A percentile compares a stretch with the other conserved stretches of the same genome.
Evolutionary conservation across 495 filamentous ascomycete genomes (phyloP).

Genomic region (Neurospora discreta): DNA sequence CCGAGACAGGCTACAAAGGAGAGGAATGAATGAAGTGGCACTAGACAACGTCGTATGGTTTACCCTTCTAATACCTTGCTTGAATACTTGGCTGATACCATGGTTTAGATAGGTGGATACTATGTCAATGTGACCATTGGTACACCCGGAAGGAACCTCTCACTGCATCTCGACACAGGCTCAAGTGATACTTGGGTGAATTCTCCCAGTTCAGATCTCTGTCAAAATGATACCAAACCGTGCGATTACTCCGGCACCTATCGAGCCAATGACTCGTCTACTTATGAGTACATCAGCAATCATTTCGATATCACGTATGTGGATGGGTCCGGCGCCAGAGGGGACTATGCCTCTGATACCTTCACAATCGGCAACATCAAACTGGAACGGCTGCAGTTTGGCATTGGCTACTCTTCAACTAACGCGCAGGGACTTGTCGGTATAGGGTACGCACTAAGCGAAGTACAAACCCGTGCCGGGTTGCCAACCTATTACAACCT

Average conservation of each 20-base stretch:
- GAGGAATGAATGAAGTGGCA: conserved; percentile 26
- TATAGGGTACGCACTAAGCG: conserved; percentile 78
- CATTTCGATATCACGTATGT: conserved; percentile 90
- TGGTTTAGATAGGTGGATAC: conserved; percentile 49
- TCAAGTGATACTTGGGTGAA: conserved; percentile 90
- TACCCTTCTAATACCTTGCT: neutral
- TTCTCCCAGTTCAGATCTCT: conserved; percentile 51
- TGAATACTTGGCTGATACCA: neutral
- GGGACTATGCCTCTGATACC: conserved; percentile 78
- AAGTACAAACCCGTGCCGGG: conserved; percentile 59
- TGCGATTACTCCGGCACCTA: conserved; percentile 57
- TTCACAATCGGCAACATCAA: conserved; percentile 50
- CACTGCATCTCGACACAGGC: conserved; percentile 67
- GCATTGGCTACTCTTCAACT: conserved; percentile 65
- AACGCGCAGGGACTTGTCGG: conserved; percentile 76
- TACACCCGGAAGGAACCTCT: conserved; percentile 53
- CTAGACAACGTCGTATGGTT: conserved; percentile 39
- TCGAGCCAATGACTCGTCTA: conserved; percentile 63
- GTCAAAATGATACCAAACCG: conserved; percentile 29
- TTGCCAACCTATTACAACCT: conserved; percentile 63
- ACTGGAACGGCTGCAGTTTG: conserved; percentile 67
- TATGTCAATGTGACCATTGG: conserved; percentile 62
- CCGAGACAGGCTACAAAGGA: conserved; percentile 35
- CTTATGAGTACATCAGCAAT: conserved; percentile 62
- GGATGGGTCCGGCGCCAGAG: conserved; percentile 68